Base-by-base conservation (phyloP, 371 early-diverging fungal genomes). In the Mortierella sp. region DNA sequence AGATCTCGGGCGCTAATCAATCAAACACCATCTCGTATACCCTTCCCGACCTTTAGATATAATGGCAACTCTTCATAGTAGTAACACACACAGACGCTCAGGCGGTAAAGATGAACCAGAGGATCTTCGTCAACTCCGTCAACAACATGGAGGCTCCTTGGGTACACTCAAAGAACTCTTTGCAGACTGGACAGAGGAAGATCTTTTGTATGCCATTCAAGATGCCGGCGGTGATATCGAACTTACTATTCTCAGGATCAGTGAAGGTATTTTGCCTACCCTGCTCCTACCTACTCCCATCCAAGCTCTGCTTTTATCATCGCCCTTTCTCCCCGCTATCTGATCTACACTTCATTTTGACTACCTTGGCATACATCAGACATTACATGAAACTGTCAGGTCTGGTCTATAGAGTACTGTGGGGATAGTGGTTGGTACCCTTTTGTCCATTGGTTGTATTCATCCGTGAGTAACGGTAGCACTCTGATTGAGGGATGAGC, bases 171-270 rank as follows among this genome's bases (percentile, higher is more conserved):
- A 90, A 83, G 95, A 94, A 74, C 83, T 97, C 83, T 97, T 96
- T 81, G 86, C 92, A 69, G 93, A 93, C 70, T 98, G 97, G 97
- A 85, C 95, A 70, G 97, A 97, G 78, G 93, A 91, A 69, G 97
- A 97, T 87, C 90, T 98, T 68, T 84, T 96, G 65, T 93, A 90
- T 66, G 92, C 92, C 28, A 83, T 98, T 72, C 90, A 94, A 84
- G 98, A 98, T 66, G 92, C 93, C 37, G 84, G 91, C 59, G 97
- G 97, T 37, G 96, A 97, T 79, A 85, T 97, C 40, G 94, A 96
- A 55, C 74, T 90, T 40, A 90, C 97, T 65, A 90, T 93, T 78
- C 89, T 86, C 69, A 87, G 96, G 76, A 97, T 98, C 79, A 89
- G 90, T 75, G 95, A 95, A 86, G 97, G 97, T 96, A 90, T 80